A percentile compares a stretch with the other conserved stretches of the same genome.
These are phyloP conservation scores for Ogataea nitratoaversa DNA, from an alignment of 805 yeast genomes.

Conservation along the genomic window DNA sequence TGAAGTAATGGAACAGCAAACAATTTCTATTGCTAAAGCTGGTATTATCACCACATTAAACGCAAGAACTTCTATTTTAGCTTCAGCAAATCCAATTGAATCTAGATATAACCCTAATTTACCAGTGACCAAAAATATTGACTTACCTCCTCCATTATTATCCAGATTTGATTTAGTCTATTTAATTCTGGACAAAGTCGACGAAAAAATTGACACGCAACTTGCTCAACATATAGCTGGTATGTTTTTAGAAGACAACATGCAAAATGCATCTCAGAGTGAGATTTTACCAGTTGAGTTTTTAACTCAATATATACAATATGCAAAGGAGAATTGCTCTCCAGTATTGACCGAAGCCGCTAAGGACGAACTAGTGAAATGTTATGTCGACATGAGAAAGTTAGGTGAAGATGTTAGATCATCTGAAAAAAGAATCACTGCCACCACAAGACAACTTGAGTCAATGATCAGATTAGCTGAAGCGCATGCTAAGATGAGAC, in stretches of 20 bases:
- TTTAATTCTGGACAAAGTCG: conserved; percentile 87
- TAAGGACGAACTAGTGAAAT: conserved; percentile 76
- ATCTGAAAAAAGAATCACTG: conserved; percentile 88
- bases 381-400: conserved; percentile 91
- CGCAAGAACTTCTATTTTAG: conserved; percentile 93
- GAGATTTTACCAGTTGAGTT: conserved; percentile 84
- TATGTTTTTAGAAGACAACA: conserved; percentile 85
- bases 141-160: conserved; percentile 90
- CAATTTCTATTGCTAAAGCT: conserved; percentile 96
- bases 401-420: conserved; percentile 88
- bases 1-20: conserved; percentile 99
- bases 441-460: conserved; percentile 95
- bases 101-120: conserved; percentile 92
- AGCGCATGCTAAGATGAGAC: conserved; percentile 96
- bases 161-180: conserved; percentile 95
- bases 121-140: conserved; percentile 94
- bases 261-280: conserved; percentile 61
- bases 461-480: conserved; percentile 92
- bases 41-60: conserved; percentile 96
- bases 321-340: conserved; percentile 79
- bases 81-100: conserved; percentile 96
- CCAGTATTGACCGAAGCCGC: conserved; percentile 83
- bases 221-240: conserved; percentile 87
- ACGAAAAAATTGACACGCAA: conserved; percentile 76
- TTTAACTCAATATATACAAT: conserved; percentile 83